These are phyloP conservation scores for Parascedosporium putredinis DNA, from an alignment of 2,329 filamentous ascomycete species.

Conservation along the genomic window DNA sequence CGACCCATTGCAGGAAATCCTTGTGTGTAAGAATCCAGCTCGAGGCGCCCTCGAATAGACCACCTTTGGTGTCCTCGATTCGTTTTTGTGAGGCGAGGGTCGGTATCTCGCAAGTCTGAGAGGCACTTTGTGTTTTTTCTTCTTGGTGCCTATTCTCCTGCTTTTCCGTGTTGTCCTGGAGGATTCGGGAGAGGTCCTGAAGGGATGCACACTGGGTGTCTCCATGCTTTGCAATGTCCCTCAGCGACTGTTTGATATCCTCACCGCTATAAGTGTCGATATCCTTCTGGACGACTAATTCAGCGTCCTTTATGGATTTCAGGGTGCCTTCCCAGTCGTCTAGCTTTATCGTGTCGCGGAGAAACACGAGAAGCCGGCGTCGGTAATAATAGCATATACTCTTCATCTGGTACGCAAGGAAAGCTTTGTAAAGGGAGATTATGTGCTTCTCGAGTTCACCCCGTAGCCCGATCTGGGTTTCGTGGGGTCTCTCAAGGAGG, in stretches of 20 bases:
- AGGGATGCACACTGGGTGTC: not conserved
- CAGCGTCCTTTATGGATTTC: slow-evolving; percentile 1
- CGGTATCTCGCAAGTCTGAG: slow-evolving; percentile 13
- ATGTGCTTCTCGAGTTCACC: slow-evolving; percentile 15
- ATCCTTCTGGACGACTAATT: slow-evolving; percentile 1
- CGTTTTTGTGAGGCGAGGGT: slow-evolving; percentile 21
- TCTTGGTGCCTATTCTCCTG: slow-evolving; percentile 2
- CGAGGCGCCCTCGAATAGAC: slow-evolving; percentile 19
- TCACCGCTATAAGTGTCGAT: not conserved
- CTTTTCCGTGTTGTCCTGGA: no score
- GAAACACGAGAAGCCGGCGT: slow-evolving; percentile 17
- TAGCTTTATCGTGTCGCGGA: slow-evolving; percentile 19
- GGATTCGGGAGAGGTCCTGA: not conserved
- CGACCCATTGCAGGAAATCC: slow-evolving; percentile 18
- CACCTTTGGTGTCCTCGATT: slow-evolving; percentile 16
- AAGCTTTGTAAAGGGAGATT: slow-evolving; percentile 25
- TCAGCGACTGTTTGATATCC: slow-evolving; percentile 1
- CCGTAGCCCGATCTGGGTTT: slow-evolving; percentile 8
- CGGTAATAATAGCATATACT: slow-evolving; percentile 26
- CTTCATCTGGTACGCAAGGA: slow-evolving; percentile 30
- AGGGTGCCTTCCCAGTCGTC: slow-evolving; percentile 13
- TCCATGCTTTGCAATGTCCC: not conserved
- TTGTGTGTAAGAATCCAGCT: slow-evolving; percentile 20
- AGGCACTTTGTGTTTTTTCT: not conserved
- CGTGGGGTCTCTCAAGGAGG: slow-evolving; percentile 14